phyloP scores from a whole-genome alignment of 345 rosid species.

The Psidium guajava region DNA sequence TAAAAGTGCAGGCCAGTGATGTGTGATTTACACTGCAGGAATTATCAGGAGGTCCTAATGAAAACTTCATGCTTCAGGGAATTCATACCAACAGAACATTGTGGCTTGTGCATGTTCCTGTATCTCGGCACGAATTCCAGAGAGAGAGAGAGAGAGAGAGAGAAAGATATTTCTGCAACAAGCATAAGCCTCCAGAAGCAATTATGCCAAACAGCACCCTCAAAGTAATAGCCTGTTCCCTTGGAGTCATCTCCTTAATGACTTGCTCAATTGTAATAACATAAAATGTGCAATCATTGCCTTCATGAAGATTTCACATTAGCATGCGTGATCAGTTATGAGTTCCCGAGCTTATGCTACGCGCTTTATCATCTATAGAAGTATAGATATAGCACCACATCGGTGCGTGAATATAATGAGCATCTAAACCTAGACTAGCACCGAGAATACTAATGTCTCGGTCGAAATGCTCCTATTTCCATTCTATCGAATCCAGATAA shows the following conservation, averaged over 20 bases:
- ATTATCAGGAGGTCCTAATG: background rate
- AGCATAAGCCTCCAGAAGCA: constrained; percentile 59
- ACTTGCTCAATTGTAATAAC: constrained; percentile 8
- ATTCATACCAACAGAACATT: background rate
- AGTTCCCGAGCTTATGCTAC: background rate
- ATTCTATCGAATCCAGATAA: background rate
- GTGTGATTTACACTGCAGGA: background rate
- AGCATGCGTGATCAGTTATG: background rate
- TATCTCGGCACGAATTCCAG: background rate
- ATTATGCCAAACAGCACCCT: constrained; percentile 42
- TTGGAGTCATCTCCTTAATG: constrained; percentile 53
- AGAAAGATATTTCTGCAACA: constrained; percentile 43
- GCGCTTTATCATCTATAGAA: background rate
- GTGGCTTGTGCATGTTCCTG: background rate
- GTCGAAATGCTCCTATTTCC: background rate
- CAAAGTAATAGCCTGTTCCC: constrained; percentile 75
- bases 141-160: background rate
- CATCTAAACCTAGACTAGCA: background rate
- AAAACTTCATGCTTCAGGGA: background rate
- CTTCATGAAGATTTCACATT: background rate
- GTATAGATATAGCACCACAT: background rate
- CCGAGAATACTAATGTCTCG: background rate
- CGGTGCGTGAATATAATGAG: background rate
- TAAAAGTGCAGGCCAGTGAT: background rate
- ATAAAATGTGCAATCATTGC: background rate